A percentile compares a stretch with the other conserved stretches of the same genome.
These are phyloP conservation scores for Halenospora varia DNA, from an alignment of 495 filamentous ascomycete genomes.

Conservation along the genomic window DNA sequence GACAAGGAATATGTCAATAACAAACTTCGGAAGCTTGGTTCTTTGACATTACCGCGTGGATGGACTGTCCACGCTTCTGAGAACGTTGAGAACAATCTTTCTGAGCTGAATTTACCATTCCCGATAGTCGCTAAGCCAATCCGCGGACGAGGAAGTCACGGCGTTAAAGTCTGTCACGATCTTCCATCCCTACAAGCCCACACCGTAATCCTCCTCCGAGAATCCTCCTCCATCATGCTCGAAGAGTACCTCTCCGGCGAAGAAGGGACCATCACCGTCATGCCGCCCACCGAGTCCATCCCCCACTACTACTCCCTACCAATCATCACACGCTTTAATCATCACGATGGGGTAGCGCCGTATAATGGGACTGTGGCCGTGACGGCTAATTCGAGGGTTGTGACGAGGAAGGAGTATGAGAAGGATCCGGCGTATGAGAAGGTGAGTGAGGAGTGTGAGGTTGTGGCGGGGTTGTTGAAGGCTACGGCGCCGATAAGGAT, in stretches of 20 bases:
- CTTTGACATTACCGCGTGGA: slow-evolving; percentile 2
- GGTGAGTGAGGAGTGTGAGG: slow-evolving; percentile 24
- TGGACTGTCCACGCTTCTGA: background rate
- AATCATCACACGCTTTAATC: slow-evolving; percentile 35
- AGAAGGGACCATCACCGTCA: slow-evolving; percentile 38
- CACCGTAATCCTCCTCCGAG: slow-evolving; percentile 22
- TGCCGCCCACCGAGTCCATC: slow-evolving; percentile 30
- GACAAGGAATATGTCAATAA: slow-evolving; percentile 37
- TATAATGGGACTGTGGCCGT: slow-evolving; percentile 35
- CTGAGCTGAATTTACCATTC: slow-evolving; percentile 6
- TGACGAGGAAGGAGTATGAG: slow-evolving; percentile 4
- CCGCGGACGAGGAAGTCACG: slow-evolving; percentile 30
- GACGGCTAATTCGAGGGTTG: slow-evolving; percentile 27
- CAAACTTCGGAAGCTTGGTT: slow-evolving; percentile 17
- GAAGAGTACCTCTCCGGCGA: slow-evolving; percentile 38
- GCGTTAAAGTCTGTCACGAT: slow-evolving; percentile 32
- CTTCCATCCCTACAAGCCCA: slow-evolving; percentile 24
- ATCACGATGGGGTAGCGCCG: slow-evolving; percentile 31
- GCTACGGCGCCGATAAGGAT: slow-evolving; percentile 35
- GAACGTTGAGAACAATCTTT: background rate
- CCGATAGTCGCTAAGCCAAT: slow-evolving; percentile 35
- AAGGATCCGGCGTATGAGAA: slow-evolving; percentile 4
- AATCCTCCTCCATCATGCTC: slow-evolving; percentile 30
- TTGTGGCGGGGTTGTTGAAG: slow-evolving; percentile 28
- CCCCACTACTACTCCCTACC: slow-evolving; percentile 31